These are phyloP conservation scores for Neonothopanus nambi DNA, from an alignment of 1,284 basidiomycete genomes.

Conservation along the genomic window DNA sequence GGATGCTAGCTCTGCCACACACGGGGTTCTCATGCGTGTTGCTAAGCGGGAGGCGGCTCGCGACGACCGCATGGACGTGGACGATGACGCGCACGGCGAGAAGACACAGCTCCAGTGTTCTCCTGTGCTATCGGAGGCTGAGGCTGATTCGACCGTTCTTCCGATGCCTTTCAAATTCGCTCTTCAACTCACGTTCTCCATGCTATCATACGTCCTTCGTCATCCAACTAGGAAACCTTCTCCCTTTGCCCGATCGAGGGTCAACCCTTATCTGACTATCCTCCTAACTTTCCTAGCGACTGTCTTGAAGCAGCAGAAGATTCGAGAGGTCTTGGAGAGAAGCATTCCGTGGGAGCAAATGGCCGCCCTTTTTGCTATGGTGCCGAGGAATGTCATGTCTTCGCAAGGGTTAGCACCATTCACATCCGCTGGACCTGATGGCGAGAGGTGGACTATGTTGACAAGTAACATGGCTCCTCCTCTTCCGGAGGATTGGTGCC, in stretches of 20 bases:
- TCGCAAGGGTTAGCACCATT: constrained; percentile 37
- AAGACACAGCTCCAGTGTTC: constrained; percentile 30
- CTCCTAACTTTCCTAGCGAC: constrained; percentile 88
- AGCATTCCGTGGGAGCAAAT: constrained; percentile 86
- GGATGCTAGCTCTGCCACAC: constrained; percentile 31
- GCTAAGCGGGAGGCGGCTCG: constrained; percentile 37
- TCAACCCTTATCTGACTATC: constrained; percentile 88
- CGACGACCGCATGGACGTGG: constrained; percentile 60
- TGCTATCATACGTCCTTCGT: constrained; percentile 73
- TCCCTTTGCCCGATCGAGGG: constrained; percentile 53
- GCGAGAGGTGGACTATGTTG: constrained; percentile 58
- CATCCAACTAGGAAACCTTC: constrained; percentile 64
- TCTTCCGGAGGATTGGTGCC: constrained; percentile 92
- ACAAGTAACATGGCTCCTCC: constrained; percentile 68
- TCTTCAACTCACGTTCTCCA: constrained; percentile 76
- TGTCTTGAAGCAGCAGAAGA: constrained; percentile 63
- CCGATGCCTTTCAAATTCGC: constrained; percentile 73
- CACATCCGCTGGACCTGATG: constrained; percentile 14
- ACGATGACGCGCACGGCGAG: constrained; percentile 41
- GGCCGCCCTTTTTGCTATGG: constrained; percentile 61
- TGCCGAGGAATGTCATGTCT: constrained; percentile 59
- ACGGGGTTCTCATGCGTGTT: constrained; percentile 41
- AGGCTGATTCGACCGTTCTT: constrained; percentile 36
- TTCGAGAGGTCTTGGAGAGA: constrained; percentile 67
- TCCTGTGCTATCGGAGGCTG: constrained; percentile 40